Evolutionary conservation across 495 filamentous ascomycete species (phyloP).

Genomic region (Aspergillus ellipticus): DNA sequence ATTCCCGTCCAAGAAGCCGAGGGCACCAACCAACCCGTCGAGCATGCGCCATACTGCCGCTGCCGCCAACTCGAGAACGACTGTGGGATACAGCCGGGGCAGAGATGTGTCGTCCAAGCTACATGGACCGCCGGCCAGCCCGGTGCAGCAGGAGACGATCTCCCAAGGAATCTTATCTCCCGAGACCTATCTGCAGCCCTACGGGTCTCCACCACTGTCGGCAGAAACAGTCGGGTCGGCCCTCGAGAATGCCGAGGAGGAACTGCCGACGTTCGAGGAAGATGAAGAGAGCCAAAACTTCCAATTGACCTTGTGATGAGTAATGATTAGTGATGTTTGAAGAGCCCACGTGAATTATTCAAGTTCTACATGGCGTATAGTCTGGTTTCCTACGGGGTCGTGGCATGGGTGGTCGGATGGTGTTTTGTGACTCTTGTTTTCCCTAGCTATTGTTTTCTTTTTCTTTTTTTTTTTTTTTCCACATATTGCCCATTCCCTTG

Average conservation of each 20-base stretch:
- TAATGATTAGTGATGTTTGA: constrained; percentile 15
- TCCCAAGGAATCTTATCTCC: constrained; percentile 34
- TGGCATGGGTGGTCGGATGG: not conserved
- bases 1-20: constrained; percentile 40
- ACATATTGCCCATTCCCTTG: not conserved
- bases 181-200: constrained; percentile 42
- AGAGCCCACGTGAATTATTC: not conserved
- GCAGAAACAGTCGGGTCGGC: constrained; percentile 33
- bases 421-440: not conserved
- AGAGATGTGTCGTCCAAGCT: constrained; percentile 55
- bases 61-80: constrained; percentile 64
- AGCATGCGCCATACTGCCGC: constrained; percentile 59
- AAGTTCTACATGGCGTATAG: not conserved
- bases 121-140: constrained; percentile 23
- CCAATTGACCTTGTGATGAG: constrained; percentile 39
- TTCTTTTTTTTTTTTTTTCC: not conserved
- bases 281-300: constrained; percentile 42
- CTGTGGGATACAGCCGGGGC: constrained; percentile 77
- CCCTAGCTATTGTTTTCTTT: not conserved
- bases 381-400: not conserved
- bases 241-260: constrained; percentile 18
- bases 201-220: constrained; percentile 38
- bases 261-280: constrained; percentile 34
- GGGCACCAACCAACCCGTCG: constrained; percentile 44
- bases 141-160: constrained; percentile 14